phyloP scores from a whole-genome alignment of 805 yeast genomes.

The Helenozyma rhizophorensis region DNA sequence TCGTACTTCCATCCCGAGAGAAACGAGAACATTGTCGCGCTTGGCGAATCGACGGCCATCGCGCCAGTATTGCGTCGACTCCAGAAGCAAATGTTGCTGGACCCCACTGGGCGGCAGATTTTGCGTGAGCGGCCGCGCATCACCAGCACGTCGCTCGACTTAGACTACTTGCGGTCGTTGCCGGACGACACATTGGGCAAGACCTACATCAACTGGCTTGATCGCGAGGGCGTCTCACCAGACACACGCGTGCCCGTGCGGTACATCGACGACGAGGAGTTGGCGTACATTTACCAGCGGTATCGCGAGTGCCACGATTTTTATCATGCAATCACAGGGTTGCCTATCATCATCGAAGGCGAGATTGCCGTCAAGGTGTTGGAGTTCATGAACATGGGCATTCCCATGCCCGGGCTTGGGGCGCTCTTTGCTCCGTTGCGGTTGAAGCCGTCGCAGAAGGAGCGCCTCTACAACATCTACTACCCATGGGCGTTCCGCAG shows the following conservation, averaged over 20 bases:
- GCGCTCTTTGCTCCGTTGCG: conserved; percentile 86
- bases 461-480: conserved; percentile 62
- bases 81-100: conserved; percentile 69
- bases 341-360: conserved; percentile 93
- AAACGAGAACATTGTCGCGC: conserved; percentile 70
- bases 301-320: conserved; percentile 97
- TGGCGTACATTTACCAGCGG: conserved; percentile 89
- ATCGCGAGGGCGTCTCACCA: conserved; percentile 84
- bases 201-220: conserved; percentile 78
- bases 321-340: conserved; percentile 85
- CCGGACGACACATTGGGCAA: conserved; percentile 74
- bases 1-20: conserved; percentile 73
- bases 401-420: conserved; percentile 94
- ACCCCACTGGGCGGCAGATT: conserved; percentile 71
- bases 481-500: conserved; percentile 83
- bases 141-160: conserved; percentile 64
- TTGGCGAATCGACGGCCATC: conserved; percentile 89
- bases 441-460: conserved; percentile 57
- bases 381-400: conserved; percentile 86
- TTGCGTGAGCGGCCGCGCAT: conserved; percentile 79
- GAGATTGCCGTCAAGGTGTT: conserved; percentile 90
- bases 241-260: conserved; percentile 88
- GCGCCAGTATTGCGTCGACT: conserved; percentile 59
- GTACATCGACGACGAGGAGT: conserved; percentile 83
- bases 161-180: conserved; percentile 52